A percentile compares a stretch with the other conserved stretches of the same genome.
Evolutionary conservation across 768 basidiomycete genomes (phyloP).

Genomic region (Psilocybe sp.): DNA sequence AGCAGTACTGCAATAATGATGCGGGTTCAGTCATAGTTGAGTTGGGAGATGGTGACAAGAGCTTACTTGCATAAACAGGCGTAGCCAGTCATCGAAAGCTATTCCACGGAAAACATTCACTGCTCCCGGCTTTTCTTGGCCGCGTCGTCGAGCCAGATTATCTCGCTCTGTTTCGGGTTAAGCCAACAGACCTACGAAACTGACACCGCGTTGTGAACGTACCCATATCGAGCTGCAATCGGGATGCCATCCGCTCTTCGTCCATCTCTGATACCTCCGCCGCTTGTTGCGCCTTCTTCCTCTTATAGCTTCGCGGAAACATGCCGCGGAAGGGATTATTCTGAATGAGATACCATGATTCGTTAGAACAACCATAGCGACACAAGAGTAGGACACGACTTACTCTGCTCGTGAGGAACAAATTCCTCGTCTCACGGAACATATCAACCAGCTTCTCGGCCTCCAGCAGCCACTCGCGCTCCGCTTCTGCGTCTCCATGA

Average conservation of each 20-base stretch:
- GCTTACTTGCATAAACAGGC: constrained; percentile 79
- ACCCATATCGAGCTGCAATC: constrained; percentile 78
- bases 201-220: constrained; percentile 14
- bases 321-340: constrained; percentile 63
- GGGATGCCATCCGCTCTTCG: constrained; percentile 70
- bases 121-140: constrained; percentile 36
- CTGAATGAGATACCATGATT: constrained; percentile 4
- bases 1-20: constrained; percentile 56
- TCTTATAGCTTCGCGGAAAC: constrained; percentile 44
- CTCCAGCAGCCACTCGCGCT: constrained; percentile 76
- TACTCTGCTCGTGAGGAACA: constrained; percentile 81
- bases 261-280: constrained; percentile 46
- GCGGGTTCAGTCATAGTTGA: background rate
- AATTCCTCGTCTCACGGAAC: constrained; percentile 81
- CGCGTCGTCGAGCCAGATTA: constrained; percentile 46
- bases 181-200: background rate
- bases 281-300: constrained; percentile 31
- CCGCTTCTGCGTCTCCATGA: constrained; percentile 40
- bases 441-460: constrained; percentile 86
- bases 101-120: constrained; percentile 79
- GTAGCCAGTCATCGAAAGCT: constrained; percentile 81
- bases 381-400: constrained; percentile 20
- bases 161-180: constrained; percentile 47
- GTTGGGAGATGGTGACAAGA: background rate
- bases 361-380: background rate